Evolutionary conservation across 1,139 yeast genomes (phyloP).

Genomic region (Magnusiomyces suaveolens): DNA sequence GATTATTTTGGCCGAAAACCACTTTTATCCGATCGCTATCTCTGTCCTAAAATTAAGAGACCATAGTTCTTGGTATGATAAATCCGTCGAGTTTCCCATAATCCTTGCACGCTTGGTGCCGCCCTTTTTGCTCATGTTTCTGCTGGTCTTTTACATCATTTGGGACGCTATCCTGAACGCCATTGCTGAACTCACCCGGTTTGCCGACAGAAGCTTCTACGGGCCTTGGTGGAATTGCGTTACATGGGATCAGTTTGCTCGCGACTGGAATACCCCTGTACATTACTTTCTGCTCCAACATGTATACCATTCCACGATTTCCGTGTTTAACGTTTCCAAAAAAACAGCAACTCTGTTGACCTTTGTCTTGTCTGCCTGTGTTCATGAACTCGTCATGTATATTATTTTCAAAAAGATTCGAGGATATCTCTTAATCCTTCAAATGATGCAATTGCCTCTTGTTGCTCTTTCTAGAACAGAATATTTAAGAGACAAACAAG

Average conservation of each 20-base stretch:
- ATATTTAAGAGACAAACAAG: constrained; percentile 42
- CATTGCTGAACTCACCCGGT: constrained; percentile 75
- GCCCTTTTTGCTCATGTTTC: constrained; percentile 54
- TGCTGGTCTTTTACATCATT: constrained; percentile 74
- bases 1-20: constrained; percentile 72
- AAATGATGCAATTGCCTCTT: constrained; percentile 60
- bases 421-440: constrained; percentile 69
- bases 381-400: constrained; percentile 90
- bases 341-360: constrained; percentile 66
- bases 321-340: constrained; percentile 60
- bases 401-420: constrained; percentile 71
- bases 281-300: constrained; percentile 83
- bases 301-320: constrained; percentile 84
- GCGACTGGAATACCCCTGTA: constrained; percentile 92
- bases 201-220: constrained; percentile 86
- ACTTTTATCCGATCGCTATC: constrained; percentile 66
- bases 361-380: constrained; percentile 65
- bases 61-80: constrained; percentile 39
- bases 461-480: constrained; percentile 31
- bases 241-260: constrained; percentile 87
- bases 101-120: constrained; percentile 70
- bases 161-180: constrained; percentile 91
- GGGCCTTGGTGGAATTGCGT: constrained; percentile 98
- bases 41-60: constrained; percentile 45
- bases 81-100: constrained; percentile 43